A percentile compares a stretch with the other conserved stretches of the same genome.
Evolutionary conservation across 75 land plant species (phyloP).

Genomic region (Selaginella moellendorffii): DNA sequence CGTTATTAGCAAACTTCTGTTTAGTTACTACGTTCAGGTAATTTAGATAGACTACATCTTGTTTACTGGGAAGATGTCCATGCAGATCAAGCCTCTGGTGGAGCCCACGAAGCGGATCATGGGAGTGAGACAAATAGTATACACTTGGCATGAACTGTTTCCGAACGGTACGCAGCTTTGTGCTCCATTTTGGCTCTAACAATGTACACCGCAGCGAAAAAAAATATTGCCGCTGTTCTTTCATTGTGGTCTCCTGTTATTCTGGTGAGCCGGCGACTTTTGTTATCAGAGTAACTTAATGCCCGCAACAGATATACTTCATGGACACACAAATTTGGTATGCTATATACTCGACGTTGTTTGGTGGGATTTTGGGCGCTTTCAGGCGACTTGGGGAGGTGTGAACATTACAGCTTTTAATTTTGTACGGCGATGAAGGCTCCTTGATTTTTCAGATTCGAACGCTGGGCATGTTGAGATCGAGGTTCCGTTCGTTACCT

Average conservation of each 20-base stretch:
- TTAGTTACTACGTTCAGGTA: conserved; percentile 7
- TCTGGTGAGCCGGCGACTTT: conserved; percentile 26
- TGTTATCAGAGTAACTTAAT: background rate
- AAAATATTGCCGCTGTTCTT: conserved; percentile 60
- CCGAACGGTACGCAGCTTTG: conserved; percentile 41
- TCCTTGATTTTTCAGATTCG: conserved; percentile 42
- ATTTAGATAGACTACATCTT: background rate
- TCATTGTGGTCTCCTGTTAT: conserved; percentile 73
- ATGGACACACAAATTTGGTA: conserved; percentile 99
- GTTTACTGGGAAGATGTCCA: background rate
- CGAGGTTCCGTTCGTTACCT: conserved; percentile 82
- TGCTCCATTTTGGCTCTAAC: background rate
- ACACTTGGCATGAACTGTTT: conserved; percentile 68
- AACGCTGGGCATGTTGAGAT: conserved; percentile 90
- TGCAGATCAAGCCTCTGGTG: conserved; percentile 83
- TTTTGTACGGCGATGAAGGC: background rate
- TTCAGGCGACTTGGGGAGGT: conserved; percentile 94
- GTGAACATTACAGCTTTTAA: too few species aligned
- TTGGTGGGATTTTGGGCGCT: conserved; percentile 85
- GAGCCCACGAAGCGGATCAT: conserved; percentile 76
- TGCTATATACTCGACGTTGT: conserved; percentile 79
- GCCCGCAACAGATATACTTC: conserved; percentile 78
- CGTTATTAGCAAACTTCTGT: background rate
- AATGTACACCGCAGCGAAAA: conserved; percentile 31
- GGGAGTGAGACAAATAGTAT: conserved; percentile 34